Evolutionary conservation across 495 filamentous ascomycete species (phyloP).

Genomic region (Hypomontagnella monticulosa): DNA sequence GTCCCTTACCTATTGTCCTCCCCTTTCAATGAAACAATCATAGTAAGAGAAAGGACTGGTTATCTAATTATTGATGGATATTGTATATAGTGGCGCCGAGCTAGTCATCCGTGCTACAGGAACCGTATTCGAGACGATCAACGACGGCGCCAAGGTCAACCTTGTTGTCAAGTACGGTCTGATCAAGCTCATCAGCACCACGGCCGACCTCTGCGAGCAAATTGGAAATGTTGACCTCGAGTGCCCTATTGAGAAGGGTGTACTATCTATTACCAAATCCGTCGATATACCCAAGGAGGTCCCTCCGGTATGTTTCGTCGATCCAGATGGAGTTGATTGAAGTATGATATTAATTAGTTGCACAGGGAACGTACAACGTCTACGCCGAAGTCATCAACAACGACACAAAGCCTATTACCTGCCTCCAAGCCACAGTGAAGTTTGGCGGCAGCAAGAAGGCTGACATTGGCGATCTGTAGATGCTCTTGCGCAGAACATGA

Average conservation of each 20-base stretch:
- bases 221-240: slow-evolving; percentile 85
- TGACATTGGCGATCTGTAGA: slow-evolving; percentile 29
- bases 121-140: slow-evolving; percentile 70
- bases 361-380: slow-evolving; percentile 88
- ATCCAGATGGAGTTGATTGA: not conserved
- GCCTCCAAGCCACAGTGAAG: slow-evolving; percentile 73
- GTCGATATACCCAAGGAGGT: slow-evolving; percentile 88
- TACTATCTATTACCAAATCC: slow-evolving; percentile 75
- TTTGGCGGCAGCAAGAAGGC: slow-evolving; percentile 55
- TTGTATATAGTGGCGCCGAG: slow-evolving; percentile 70
- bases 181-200: slow-evolving; percentile 84
- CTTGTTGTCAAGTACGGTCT: slow-evolving; percentile 92
- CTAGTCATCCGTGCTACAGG: slow-evolving; percentile 83
- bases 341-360: slow-evolving; percentile 6
- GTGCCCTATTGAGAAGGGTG: slow-evolving; percentile 85
- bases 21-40: not conserved
- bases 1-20: not conserved
- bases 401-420: slow-evolving; percentile 78
- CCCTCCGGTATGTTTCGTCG: slow-evolving; percentile 75
- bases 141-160: slow-evolving; percentile 79
- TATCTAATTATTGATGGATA: slow-evolving; percentile 22
- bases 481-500: not conserved
- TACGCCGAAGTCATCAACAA: slow-evolving; percentile 80
- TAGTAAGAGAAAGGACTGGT: slow-evolving; percentile 13
- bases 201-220: slow-evolving; percentile 86